Conservation (phyloP, 306 rosid genomes). For the Cucumis melo region DNA sequence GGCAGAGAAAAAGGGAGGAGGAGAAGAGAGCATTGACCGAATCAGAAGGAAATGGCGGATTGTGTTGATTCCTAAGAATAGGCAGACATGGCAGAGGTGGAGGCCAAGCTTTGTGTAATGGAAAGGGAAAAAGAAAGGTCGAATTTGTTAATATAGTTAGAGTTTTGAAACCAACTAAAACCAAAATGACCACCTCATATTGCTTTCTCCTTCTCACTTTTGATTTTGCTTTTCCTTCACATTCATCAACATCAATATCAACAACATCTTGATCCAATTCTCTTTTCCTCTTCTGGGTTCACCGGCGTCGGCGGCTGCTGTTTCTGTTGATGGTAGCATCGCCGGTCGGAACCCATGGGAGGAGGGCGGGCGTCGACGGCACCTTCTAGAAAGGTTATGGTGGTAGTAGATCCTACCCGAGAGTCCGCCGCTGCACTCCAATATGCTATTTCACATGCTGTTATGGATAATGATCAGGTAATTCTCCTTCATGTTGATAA, state of each 20-base stretch:
- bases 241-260: not conserved
- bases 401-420: slow-evolving; percentile 56
- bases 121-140: not conserved
- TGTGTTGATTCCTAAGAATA: not conserved
- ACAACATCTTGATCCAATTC: not conserved
- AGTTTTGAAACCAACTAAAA: slow-evolving; percentile 1
- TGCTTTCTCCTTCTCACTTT: slow-evolving; percentile 1
- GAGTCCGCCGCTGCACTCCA: slow-evolving; percentile 66
- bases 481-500: slow-evolving; percentile 50
- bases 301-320: not conserved
- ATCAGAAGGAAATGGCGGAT: slow-evolving; percentile 25
- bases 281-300: not conserved
- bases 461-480: slow-evolving; percentile 54
- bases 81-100: not conserved
- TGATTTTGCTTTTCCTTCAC: not conserved
- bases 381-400: slow-evolving; percentile 39
- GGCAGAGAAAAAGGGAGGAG: not conserved
- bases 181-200: slow-evolving; percentile 24
- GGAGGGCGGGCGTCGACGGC: not conserved
- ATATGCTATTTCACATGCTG: slow-evolving; percentile 47
- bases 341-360: slow-evolving; percentile 19
- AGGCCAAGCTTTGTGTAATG: not conserved
- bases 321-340: slow-evolving; percentile 2
- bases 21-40: slow-evolving; percentile 21
- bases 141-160: slow-evolving; percentile 20